These are phyloP conservation scores for Coemansia sp. DNA, from an alignment of 192 early-diverging fungal species.

Conservation along the genomic window DNA sequence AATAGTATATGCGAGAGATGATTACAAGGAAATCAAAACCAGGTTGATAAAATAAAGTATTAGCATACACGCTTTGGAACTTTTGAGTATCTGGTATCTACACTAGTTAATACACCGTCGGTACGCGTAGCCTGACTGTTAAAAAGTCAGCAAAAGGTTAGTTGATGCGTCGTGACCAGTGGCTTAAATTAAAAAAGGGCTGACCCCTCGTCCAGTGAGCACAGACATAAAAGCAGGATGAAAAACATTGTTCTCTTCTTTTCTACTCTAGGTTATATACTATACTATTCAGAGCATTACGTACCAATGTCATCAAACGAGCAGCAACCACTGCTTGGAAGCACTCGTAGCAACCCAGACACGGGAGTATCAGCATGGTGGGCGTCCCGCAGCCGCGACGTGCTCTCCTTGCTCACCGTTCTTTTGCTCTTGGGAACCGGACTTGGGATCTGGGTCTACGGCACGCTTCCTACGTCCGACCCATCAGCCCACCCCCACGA, in stretches of 20 bases:
- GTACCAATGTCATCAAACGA: not conserved
- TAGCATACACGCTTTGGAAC: too few relatives aligned
- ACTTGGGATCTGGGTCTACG: conserved; percentile 48
- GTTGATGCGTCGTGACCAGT: too few relatives aligned
- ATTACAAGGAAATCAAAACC: too few relatives aligned
- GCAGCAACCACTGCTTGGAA: not conserved
- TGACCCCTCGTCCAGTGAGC: not conserved
- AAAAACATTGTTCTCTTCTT: not conserved
- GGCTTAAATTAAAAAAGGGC: not conserved
- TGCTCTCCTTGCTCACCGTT: conserved; percentile 27
- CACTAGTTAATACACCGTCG: too few relatives aligned
- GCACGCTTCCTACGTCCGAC: conserved; percentile 49
- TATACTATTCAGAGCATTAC: not conserved
- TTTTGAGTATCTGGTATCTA: too few relatives aligned
- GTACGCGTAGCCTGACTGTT: too few relatives aligned
- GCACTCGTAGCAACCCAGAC: not conserved
- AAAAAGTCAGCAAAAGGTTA: too few relatives aligned
- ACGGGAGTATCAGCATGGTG: conserved; percentile 19
- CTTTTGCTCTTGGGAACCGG: conserved; percentile 36
- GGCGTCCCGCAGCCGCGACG: conserved; percentile 29
- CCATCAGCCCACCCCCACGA: conserved; percentile 42
- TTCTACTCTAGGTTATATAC: not conserved
- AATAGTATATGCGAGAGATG: too few relatives aligned
- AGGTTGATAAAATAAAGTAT: too few relatives aligned
- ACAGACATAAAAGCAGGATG: not conserved